These are phyloP conservation scores for Miscanthus lutarioriparius DNA, from an alignment of 176 grass and related monocot species.

Conservation along the genomic window DNA sequence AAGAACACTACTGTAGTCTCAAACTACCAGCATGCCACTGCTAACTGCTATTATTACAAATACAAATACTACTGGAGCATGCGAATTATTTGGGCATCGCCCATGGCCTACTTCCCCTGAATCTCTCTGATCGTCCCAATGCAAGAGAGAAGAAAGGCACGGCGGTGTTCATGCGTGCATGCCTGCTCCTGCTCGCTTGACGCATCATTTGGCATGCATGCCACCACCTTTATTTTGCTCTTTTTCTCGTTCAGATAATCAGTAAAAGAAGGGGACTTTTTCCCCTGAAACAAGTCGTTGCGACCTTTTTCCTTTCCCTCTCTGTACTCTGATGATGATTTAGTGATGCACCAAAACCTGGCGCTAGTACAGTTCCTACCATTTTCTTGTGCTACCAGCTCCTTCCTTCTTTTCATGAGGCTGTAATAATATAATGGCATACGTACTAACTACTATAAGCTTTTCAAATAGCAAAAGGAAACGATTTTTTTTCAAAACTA, in stretches of 20 bases:
- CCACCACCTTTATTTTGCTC: neutral
- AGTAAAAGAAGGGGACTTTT: conserved; percentile 1
- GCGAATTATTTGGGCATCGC: conserved; percentile 35
- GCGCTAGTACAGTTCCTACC: neutral
- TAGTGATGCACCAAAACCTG: neutral
- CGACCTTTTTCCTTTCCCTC: conserved; percentile 1
- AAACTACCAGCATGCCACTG: too few relatives aligned
- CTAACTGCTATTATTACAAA: too few relatives aligned
- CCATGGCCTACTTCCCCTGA: conserved; percentile 24
- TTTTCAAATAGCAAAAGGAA: neutral
- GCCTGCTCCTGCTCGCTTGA: neutral
- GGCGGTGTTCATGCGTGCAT: conserved; percentile 32
- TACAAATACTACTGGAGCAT: too few relatives aligned
- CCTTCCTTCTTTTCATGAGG: neutral
- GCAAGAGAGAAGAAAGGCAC: neutral
- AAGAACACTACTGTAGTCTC: neutral
- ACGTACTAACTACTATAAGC: neutral
- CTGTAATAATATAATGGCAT: neutral
- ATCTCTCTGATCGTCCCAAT: conserved; percentile 13
- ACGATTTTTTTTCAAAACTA: too few relatives aligned
- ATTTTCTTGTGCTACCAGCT: neutral
- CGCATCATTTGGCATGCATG: conserved; percentile 37
- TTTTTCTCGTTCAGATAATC: conserved; percentile 27
- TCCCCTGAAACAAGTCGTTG: conserved; percentile 38
- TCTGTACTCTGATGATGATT: neutral